Base-by-base conservation (phyloP, 2,329 filamentous ascomycete species). In the Botryotinia convoluta region DNA sequence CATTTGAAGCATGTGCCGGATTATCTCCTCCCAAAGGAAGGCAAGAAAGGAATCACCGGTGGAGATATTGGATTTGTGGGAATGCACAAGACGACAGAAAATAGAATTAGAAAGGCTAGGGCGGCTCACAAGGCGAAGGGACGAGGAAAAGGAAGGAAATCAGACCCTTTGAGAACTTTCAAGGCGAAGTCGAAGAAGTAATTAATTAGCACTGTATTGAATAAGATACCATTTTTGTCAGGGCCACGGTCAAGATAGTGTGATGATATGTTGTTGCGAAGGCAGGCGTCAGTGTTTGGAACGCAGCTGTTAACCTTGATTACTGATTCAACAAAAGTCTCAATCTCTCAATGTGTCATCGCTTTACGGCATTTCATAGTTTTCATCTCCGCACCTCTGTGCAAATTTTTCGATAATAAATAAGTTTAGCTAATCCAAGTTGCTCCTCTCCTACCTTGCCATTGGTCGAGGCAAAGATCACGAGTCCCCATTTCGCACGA, bases 1-100 rank as follows among this genome's bases (percentile, higher is more conserved):
- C 96, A 99, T 85, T 85, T 99, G 76, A 97, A 94, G 83, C 93
- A 98, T 82, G 93, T 99, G 1, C 96, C 96, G 0, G 95, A 98
- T 64, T 99, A 99, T 81, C 84, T 99, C 69, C 85, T 99, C 78
- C 96, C 96, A 0, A 84, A 83, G 80, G 94, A 89, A 80, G 91
- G 91, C 60, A 92, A 89, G 82, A 91, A 92, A 79, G 90, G 87
- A 0, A 83, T 93, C 71, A 88, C 87, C 48, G 84, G 86, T 22
- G 87, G 88, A 39, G 87, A 93, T 73, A 86, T 94, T 72, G 93
- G 93, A 2, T 96, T 94, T 79, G 93, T 97, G 48, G 89, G 92
- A 0, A 85, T 91, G 77, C 84, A 85, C 76, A 90, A 89, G 81
- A 77, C 81, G 51, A 81, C 77, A n/a, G 86, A 86, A 59, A 85